Evolutionary conservation across 2,329 filamentous ascomycete genomes (phyloP), one percentile per base, ranked within the genome.

Genomic region (Pseudocercospora macadamiae): DNA sequence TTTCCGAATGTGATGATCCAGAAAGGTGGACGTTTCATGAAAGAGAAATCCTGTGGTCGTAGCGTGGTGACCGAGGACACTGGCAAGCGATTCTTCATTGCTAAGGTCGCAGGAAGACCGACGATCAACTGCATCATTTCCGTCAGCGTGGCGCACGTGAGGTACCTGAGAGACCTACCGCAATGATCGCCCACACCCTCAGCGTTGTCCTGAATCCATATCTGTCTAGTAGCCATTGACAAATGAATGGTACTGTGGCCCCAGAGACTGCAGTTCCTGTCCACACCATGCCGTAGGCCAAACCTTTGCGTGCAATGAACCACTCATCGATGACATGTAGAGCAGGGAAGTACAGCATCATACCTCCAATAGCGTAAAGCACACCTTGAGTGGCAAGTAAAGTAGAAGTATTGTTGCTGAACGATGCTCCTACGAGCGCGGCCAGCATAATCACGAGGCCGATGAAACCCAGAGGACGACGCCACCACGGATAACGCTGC

Each of bases 261-360:
- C 80, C 80, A 3, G 76, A 76, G 5, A 77, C 64, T 1, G 79
- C 80, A 7, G 77, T 75, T 0, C 76, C 64, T 70, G 74, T 64
- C 73, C 77, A 70, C 61, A 82, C 79, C 4, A 78, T 76, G 3
- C 82, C 82, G 65, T 79, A 81, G 0, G 82, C 82, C 23, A 84
- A 74, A 1, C 81, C 81, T 64, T 81, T 79, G 18, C 76, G 72
- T 12, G 70, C 72, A n/a, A 83, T 73, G 70, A 83, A 85, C 77
- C 70, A 87, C 65, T 84, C 80, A 57, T 83, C 81, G 21, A 83
- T 69, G 55, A 78, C 80, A 37, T 79, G 70, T 16, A 82, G 76
- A 2, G 76, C 76, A 0, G 79, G 80, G n/a, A 69, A 81, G 68
- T 76, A 86, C 4, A 82, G 66, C 1, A 84, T 69, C 9, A 77